A percentile compares a stretch with the other conserved stretches of the same genome.
Evolutionary conservation across 306 rosid species (phyloP).

Genomic region (Rubus idaeus): DNA sequence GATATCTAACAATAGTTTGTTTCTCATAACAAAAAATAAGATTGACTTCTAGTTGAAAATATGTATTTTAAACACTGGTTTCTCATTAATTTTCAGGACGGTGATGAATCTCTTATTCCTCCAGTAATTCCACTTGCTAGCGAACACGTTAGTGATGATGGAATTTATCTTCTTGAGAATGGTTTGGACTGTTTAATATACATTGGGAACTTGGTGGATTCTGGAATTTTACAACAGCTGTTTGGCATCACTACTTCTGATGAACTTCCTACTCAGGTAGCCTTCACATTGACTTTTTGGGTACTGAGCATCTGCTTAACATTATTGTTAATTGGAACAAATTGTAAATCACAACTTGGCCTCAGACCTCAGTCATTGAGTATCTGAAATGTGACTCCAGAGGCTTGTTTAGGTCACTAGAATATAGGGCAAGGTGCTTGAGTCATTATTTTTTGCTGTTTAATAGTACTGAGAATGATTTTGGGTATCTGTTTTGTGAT

Average conservation of each 20-base stretch:
- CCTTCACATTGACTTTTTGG: too few species aligned
- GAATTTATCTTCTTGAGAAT: slow-evolving; percentile 92
- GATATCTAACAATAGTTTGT: too few species aligned
- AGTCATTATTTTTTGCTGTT: neutral
- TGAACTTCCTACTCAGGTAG: slow-evolving; percentile 82
- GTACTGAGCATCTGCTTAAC: neutral
- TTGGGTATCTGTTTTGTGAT: neutral
- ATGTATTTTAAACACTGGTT: too few species aligned
- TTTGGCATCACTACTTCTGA: slow-evolving; percentile 71
- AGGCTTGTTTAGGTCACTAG: slow-evolving; percentile 3
- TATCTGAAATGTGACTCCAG: slow-evolving; percentile 1
- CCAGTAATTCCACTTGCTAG: too few species aligned
- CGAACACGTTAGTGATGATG: slow-evolving; percentile 76
- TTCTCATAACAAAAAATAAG: too few species aligned
- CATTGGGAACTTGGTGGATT: slow-evolving; percentile 63
- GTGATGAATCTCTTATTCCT: too few species aligned
- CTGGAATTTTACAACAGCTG: slow-evolving; percentile 56
- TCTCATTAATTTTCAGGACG: too few species aligned
- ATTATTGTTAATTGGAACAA: neutral
- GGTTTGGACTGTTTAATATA: slow-evolving; percentile 89
- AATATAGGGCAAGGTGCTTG: neutral
- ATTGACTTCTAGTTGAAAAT: too few species aligned
- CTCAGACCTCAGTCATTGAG: neutral
- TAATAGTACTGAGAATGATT: neutral
- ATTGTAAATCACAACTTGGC: slow-evolving; percentile 3